Evolutionary conservation across 257 asterid species (phyloP).

Genomic region (Solanum chmielewskii): DNA sequence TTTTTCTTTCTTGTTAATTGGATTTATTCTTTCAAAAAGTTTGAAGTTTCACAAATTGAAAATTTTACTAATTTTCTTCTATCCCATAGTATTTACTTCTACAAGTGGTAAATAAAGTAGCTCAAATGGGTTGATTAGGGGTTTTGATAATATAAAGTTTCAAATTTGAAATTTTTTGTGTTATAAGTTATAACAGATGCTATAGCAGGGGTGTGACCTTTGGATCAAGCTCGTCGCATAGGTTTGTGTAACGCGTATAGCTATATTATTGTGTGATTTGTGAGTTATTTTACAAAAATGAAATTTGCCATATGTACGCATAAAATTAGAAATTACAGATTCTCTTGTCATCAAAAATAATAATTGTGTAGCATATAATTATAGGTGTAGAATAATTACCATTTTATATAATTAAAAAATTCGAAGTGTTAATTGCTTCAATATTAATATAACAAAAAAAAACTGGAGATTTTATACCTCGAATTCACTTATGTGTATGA

Average conservation of each 20-base stretch:
- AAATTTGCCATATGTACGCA: too few species aligned
- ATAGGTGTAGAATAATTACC: background rate
- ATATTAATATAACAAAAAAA: too few species aligned
- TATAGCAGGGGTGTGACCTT: too few species aligned
- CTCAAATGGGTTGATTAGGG: background rate
- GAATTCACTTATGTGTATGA: background rate
- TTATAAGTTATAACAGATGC: too few species aligned
- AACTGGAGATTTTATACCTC: background rate
- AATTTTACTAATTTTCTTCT: too few species aligned
- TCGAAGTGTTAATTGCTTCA: background rate
- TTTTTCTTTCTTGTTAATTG: too few species aligned
- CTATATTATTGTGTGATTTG: too few species aligned
- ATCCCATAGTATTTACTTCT: background rate
- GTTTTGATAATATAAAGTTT: background rate
- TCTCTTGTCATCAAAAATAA: background rate
- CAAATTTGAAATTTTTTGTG: background rate
- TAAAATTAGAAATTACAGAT: background rate
- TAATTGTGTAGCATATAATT: background rate
- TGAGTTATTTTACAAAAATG: too few species aligned
- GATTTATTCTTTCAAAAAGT: background rate
- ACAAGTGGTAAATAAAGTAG: background rate
- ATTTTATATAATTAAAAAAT: too few species aligned
- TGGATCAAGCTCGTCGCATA: rapidly evolving
- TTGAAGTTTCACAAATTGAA: background rate
- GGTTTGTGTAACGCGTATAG: background rate